Evolutionary conservation across 2,329 filamentous ascomycete species (phyloP), one percentile per base, ranked within the genome.

Genomic region (Clarireedia paspali): DNA sequence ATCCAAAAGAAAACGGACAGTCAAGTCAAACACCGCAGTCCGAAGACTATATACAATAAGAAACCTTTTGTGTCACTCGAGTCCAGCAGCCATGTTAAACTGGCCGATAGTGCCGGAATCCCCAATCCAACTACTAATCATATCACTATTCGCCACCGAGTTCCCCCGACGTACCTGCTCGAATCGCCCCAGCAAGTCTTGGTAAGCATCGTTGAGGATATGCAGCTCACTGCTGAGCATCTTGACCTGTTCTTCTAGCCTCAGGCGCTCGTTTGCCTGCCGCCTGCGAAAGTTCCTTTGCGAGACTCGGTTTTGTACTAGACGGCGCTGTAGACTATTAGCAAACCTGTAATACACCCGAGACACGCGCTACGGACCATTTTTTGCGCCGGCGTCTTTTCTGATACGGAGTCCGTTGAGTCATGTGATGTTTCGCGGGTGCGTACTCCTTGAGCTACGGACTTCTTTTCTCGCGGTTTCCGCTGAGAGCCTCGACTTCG

Each of bases 351-450:
- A 34, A 7, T 30, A 14, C n/a, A 26, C 15, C 5, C 4, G 12
- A 9, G 6, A 15, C 10, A 20, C 39, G 6, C 7, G n/a, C 14
- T 38, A 14, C 54, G 27, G 23, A 56, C 54, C 54, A 56, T 56
- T 27, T 52, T 56, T 17, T 56, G 54, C 23, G 54, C 54, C 1
- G 54, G 54, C 7, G 54, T 56, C 17, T 52, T 56, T 24, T 52
- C 54, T 20, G 47, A 36, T 23, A 52, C 17, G 2, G 54, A 56
- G 15, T 56, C 54, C 23, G 24, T 45, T 23, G 54, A 56, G 40
- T 56, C 54, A 56, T 56, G 54, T 40, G 54, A 56, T 52, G 49
- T 51, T 50, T 56, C 54, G 27, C 54, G 46, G 15, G 53, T 55
- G 46, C 53, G 53, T 24, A n/a, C 38, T 3, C 53, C 47, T 36